A percentile compares a stretch with the other conserved stretches of the same genome.
These are phyloP conservation scores for Actinomortierella ambigua DNA, from an alignment of 371 early-diverging fungal species.

Conservation along the genomic window DNA sequence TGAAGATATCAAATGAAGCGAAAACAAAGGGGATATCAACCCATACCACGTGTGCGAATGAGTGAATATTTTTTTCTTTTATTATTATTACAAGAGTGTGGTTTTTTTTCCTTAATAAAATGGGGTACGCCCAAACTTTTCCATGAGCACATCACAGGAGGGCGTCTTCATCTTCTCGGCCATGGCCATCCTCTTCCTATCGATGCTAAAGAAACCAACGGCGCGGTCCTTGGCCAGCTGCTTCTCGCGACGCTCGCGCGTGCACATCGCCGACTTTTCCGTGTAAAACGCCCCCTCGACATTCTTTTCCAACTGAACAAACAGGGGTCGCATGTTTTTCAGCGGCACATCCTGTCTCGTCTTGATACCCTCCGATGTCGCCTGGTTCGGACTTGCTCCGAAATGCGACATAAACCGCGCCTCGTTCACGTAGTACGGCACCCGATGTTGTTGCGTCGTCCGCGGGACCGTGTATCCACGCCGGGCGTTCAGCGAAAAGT, in stretches of 20 bases:
- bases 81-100: background rate
- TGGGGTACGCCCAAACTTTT: conserved; percentile 22
- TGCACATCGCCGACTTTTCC: conserved; percentile 13
- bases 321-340: conserved; percentile 10
- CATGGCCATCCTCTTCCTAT: conserved; percentile 22
- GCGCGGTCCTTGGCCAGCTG: conserved; percentile 23
- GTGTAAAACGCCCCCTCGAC: conserved; percentile 21
- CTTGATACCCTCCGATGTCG: too few relatives aligned
- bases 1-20: too few relatives aligned
- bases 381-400: too few relatives aligned
- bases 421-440: conserved; percentile 37
- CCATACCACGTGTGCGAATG: too few relatives aligned
- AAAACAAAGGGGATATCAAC: too few relatives aligned
- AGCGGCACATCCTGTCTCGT: too few relatives aligned
- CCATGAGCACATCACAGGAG: conserved; percentile 22
- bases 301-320: conserved; percentile 20
- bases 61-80: too few relatives aligned
- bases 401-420: conserved; percentile 18
- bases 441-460: conserved; percentile 17
- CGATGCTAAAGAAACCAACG: conserved; percentile 27
- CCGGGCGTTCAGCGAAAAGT: conserved; percentile 23
- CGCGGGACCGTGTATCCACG: conserved; percentile 20
- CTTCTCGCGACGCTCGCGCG: conserved; percentile 16
- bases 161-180: conserved; percentile 32
- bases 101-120: background rate